A percentile compares a stretch with the other conserved stretches of the same genome.
These are phyloP conservation scores for Hypsizygus marmoreus DNA, from an alignment of 768 basidiomycete genomes.

Conservation along the genomic window DNA sequence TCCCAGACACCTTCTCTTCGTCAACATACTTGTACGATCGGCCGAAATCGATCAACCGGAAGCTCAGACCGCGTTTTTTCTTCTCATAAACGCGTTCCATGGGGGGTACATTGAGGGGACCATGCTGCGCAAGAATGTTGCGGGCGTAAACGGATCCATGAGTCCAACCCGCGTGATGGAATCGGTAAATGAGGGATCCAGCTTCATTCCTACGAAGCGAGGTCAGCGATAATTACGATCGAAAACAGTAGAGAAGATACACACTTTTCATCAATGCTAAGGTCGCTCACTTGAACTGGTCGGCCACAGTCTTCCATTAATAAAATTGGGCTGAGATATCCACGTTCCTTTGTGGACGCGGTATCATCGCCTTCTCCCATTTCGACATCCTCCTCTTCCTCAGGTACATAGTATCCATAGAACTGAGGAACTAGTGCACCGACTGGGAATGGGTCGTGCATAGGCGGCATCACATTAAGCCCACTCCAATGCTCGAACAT, in stretches of 20 bases:
- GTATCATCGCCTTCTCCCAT: not conserved
- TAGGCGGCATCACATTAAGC: conserved; percentile 42
- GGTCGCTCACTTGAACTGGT: conserved; percentile 22
- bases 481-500: conserved; percentile 54
- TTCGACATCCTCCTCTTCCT: conserved; percentile 6
- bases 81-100: conserved; percentile 13
- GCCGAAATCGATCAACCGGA: conserved; percentile 46
- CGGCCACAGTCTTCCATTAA: conserved; percentile 45
- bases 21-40: conserved; percentile 6
- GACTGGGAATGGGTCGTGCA: conserved; percentile 46
- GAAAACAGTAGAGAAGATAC: conserved; percentile 3
- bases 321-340: conserved; percentile 42
- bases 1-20: no score
- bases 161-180: conserved; percentile 37
- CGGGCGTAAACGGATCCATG: conserved; percentile 39
- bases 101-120: conserved; percentile 26
- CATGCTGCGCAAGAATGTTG: conserved; percentile 40
- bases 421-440: conserved; percentile 61
- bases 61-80: no score
- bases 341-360: not conserved
- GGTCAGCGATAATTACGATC: not conserved
- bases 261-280: conserved; percentile 41
- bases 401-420: conserved; percentile 57
- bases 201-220: conserved; percentile 37
- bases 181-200: conserved; percentile 34